Conservation (phyloP, 805 yeast species). For the Ogataea dorogensis region DNA sequence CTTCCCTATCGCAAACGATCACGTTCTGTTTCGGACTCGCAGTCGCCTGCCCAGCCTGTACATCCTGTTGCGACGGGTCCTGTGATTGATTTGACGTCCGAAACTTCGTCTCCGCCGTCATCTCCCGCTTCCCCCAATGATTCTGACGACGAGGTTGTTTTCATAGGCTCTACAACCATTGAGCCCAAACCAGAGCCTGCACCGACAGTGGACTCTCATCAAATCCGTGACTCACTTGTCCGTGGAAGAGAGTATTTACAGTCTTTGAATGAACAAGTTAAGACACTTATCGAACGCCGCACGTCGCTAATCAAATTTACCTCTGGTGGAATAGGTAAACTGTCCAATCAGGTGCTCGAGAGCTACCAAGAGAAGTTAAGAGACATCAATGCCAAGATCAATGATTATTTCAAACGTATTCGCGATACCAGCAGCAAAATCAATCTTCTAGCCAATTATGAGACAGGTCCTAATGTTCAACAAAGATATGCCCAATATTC, state of each 20-base stretch:
- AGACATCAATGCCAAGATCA: slow-evolving; percentile 10
- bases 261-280: slow-evolving; percentile 9
- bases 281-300: slow-evolving; percentile 9
- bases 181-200: slow-evolving; percentile 1
- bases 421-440: slow-evolving; percentile 9
- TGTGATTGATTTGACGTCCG: slow-evolving; percentile 21
- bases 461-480: slow-evolving; percentile 1
- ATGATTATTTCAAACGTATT: slow-evolving; percentile 7
- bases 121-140: slow-evolving; percentile 4
- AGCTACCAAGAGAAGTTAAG: slow-evolving; percentile 10
- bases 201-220: slow-evolving; percentile 3
- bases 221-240: slow-evolving; percentile 7
- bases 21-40: background rate
- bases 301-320: slow-evolving; percentile 15
- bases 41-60: background rate
- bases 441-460: slow-evolving; percentile 7
- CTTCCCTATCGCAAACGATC: slow-evolving; percentile 1
- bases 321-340: slow-evolving; percentile 14
- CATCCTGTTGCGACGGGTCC: background rate
- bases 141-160: slow-evolving; percentile 14
- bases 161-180: slow-evolving; percentile 15
- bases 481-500: background rate
- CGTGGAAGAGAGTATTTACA: slow-evolving; percentile 9
- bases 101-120: slow-evolving; percentile 13
- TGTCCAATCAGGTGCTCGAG: slow-evolving; percentile 5